Conservation (phyloP, 257 asterid genomes). For the Lavandula angustifolia region DNA sequence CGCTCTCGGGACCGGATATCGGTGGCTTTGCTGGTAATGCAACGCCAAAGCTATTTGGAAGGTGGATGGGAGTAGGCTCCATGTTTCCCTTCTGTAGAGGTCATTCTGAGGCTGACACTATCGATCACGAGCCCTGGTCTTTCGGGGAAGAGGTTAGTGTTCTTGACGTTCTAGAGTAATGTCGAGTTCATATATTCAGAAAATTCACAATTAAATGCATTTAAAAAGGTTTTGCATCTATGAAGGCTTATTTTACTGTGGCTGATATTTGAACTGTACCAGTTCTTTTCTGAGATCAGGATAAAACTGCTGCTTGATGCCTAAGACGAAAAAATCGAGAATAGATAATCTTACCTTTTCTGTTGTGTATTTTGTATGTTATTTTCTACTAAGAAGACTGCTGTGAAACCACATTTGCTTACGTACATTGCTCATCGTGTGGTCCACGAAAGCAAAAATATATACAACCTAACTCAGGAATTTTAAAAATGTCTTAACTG, state of each 20-base stretch:
- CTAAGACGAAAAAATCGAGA: not conserved
- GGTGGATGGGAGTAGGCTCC: conserved; percentile 98
- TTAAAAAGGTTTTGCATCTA: conserved; percentile 5
- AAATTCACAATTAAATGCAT: conserved; percentile 1
- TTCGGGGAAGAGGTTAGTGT: conserved; percentile 86
- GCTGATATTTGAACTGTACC: not conserved
- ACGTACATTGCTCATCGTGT: too few species aligned
- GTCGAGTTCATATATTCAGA: not conserved
- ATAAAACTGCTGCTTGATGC: not conserved
- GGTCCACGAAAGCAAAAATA: too few species aligned
- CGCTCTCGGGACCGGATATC: conserved; percentile 93
- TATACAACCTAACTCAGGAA: not conserved
- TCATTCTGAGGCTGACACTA: conserved; percentile 79
- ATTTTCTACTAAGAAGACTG: not conserved
- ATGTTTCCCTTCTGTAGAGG: conserved; percentile 97
- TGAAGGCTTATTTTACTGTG: not conserved
- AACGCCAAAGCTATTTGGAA: conserved; percentile 88
- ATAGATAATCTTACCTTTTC: not conserved
- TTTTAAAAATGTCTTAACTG: not conserved
- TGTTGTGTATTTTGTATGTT: not conserved
- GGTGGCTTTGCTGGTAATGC: conserved; percentile 99
- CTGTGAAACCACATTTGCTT: too few species aligned
- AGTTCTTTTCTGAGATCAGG: not conserved
- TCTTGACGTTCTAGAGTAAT: conserved; percentile 8
- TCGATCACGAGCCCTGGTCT: conserved; percentile 97